Evolutionary conservation across 768 basidiomycete genomes (phyloP).

Genomic region (Multifurca ochricompacta): DNA sequence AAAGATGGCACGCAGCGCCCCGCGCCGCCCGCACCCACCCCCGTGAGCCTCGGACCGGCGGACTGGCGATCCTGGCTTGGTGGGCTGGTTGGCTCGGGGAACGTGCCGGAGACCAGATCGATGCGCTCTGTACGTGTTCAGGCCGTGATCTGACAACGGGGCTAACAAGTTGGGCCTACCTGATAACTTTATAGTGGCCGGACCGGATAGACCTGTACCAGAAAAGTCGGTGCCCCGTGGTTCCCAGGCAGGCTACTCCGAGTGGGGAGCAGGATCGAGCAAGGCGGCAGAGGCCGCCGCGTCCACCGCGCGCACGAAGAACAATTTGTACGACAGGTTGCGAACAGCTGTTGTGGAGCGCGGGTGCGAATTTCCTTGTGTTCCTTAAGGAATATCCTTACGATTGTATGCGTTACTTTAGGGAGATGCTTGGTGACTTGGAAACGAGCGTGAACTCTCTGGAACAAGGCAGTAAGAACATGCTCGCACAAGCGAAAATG

Average conservation of each 20-base stretch:
- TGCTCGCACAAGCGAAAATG: slow-evolving; percentile 61
- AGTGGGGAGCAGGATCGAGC: slow-evolving; percentile 13
- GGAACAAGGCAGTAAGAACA: slow-evolving; percentile 57
- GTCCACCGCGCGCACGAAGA: slow-evolving; percentile 22
- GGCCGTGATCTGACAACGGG: not conserved
- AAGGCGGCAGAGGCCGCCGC: slow-evolving; percentile 18
- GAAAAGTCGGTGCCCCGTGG: slow-evolving; percentile 24
- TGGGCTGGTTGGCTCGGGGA: slow-evolving; percentile 31
- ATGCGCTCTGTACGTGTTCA: slow-evolving; percentile 42
- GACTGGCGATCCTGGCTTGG: slow-evolving; percentile 44
- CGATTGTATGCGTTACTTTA: slow-evolving; percentile 22
- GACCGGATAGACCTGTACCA: slow-evolving; percentile 52
- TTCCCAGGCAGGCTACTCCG: not conserved
- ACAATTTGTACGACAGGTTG: slow-evolving; percentile 27
- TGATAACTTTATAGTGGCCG: slow-evolving; percentile 43
- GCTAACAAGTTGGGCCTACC: not conserved
- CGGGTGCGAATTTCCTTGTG: slow-evolving; percentile 37
- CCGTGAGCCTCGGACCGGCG: slow-evolving; percentile 49
- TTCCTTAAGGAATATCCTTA: not conserved
- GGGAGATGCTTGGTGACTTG: slow-evolving; percentile 54
- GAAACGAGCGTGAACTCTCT: slow-evolving; percentile 56
- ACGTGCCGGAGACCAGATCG: slow-evolving; percentile 53
- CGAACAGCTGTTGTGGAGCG: slow-evolving; percentile 50
- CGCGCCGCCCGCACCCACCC: slow-evolving; percentile 53
- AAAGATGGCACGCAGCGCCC: slow-evolving; percentile 24